A percentile compares a stretch with the other conserved stretches of the same genome.
Conservation (phyloP, 225 moss, liverwort and hornwort genomes). For the Pseudoscleropodium purum region DNA sequence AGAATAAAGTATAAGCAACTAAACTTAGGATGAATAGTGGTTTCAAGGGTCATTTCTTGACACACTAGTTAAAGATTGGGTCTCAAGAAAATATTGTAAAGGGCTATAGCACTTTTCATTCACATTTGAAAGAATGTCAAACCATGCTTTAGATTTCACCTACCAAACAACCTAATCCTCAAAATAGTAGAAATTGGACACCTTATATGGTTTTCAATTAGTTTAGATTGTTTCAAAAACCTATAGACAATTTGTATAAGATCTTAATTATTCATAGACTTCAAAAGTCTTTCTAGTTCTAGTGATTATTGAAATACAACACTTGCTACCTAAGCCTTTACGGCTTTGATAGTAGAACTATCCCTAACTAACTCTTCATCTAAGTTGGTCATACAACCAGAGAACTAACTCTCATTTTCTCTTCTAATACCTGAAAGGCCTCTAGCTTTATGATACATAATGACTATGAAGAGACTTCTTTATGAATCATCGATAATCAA, state of each 20-base stretch:
- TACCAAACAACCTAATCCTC: fast-evolving
- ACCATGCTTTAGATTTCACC: background rate
- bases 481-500: no score
- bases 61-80: background rate
- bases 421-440: no score
- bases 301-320: background rate
- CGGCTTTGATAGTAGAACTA: background rate
- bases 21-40: fast-evolving
- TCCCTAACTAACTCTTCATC: no score
- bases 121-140: background rate
- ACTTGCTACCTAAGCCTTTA: background rate
- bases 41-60: background rate
- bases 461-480: no score
- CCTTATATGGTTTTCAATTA: no score
- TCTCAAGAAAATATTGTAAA: background rate
- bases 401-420: no score
- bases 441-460: background rate
- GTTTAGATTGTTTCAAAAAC: background rate
- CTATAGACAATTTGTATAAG: no score
- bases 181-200: background rate
- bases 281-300: background rate
- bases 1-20: background rate
- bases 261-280: background rate
- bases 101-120: background rate
- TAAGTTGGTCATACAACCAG: background rate